phyloP scores from a whole-genome alignment of 768 basidiomycete species.

The Brasilioporus rufonigricans region DNA sequence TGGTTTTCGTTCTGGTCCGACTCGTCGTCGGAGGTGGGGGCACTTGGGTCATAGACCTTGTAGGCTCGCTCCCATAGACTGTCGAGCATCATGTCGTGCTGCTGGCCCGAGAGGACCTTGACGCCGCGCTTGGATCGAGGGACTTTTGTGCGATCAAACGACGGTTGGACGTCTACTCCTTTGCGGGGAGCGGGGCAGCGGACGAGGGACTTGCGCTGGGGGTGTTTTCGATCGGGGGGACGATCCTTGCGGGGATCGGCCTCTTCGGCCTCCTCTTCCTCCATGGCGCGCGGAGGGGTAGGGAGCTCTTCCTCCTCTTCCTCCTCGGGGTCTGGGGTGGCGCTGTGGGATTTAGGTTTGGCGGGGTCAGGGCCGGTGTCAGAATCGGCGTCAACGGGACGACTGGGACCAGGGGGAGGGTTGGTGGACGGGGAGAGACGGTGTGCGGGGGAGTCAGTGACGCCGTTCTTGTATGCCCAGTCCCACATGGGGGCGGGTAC shows the following conservation, averaged over 20 bases:
- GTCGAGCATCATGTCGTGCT: not conserved
- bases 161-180: constrained; percentile 14
- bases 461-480: constrained; percentile 61
- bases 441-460: constrained; percentile 17
- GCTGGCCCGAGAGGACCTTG: not conserved
- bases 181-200: not conserved
- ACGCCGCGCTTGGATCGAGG: constrained; percentile 21
- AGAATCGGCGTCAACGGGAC: not conserved
- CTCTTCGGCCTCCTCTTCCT: constrained; percentile 59
- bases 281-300: constrained; percentile 51
- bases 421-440: constrained; percentile 1
- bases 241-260: constrained; percentile 21
- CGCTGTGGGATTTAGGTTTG: constrained; percentile 4
- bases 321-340: constrained; percentile 34
- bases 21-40: constrained; percentile 23
- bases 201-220: not conserved
- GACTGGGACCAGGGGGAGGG: constrained; percentile 6
- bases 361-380: not conserved
- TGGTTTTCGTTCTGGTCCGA: constrained; percentile 6
- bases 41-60: constrained; percentile 19
- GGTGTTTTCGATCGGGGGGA: constrained; percentile 5
- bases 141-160: constrained; percentile 15
- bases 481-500: constrained; percentile 85
- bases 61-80: constrained; percentile 16
- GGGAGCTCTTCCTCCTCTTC: constrained; percentile 43